Conservation (phyloP, 495 filamentous ascomycete genomes). For the Trichodelitschia bisporula region DNA sequence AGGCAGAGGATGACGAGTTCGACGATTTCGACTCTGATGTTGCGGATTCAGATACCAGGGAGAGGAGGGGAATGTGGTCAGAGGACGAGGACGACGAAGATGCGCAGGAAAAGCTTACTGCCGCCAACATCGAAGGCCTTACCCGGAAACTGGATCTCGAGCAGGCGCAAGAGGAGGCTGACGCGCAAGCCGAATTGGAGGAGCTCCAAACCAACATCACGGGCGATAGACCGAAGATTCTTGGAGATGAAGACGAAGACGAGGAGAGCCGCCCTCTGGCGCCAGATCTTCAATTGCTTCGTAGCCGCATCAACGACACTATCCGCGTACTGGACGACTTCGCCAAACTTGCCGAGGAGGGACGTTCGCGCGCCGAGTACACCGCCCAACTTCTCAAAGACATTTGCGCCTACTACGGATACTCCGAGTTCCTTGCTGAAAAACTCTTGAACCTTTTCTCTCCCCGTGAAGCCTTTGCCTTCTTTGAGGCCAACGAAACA, state of each 20-base stretch:
- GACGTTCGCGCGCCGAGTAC: conserved; percentile 66
- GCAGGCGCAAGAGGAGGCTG: conserved; percentile 41
- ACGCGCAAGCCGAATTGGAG: conserved; percentile 57
- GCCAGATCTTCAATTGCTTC: conserved; percentile 72
- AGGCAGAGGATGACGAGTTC: conserved; percentile 22
- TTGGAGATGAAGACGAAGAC: conserved; percentile 31
- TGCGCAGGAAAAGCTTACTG: conserved; percentile 74
- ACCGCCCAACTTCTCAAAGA: conserved; percentile 68
- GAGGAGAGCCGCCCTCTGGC: conserved; percentile 30
- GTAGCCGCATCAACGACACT: conserved; percentile 78
- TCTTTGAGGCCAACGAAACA: conserved; percentile 96
- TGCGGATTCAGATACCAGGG: conserved; percentile 16
- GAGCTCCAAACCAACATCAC: conserved; percentile 91
- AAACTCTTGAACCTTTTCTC: conserved; percentile 82
- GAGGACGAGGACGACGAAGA: conserved; percentile 84
- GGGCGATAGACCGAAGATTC: conserved; percentile 47
- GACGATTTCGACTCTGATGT: conserved; percentile 28
- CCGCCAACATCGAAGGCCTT: conserved; percentile 85
- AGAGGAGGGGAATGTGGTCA: conserved; percentile 42
- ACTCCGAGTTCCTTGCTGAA: conserved; percentile 59
- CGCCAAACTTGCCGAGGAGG: conserved; percentile 48
- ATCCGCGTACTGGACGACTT: conserved; percentile 81
- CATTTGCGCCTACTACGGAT: conserved; percentile 83
- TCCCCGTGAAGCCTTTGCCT: conserved; percentile 83
- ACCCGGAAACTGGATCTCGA: conserved; percentile 57